Conservation (phyloP, 768 basidiomycete genomes). For the Grammothele lineata region DNA sequence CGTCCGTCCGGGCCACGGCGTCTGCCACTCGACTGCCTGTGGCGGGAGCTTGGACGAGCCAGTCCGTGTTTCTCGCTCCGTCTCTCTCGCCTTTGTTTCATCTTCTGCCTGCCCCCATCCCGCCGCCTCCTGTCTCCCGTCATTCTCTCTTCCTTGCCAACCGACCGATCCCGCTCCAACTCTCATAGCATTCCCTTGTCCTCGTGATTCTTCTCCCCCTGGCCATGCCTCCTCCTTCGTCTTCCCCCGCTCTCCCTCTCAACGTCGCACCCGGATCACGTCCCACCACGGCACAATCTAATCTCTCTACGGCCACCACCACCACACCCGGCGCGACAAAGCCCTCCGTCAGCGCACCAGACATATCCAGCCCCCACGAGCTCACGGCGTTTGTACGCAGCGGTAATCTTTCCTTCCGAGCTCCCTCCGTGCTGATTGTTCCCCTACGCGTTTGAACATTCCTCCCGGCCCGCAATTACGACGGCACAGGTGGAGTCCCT, state of each 20-base stretch:
- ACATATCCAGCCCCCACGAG: conserved; percentile 92
- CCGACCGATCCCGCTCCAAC: background rate
- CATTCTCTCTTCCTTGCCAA: too few species aligned
- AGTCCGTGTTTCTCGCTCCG: too few species aligned
- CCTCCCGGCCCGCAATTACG: background rate
- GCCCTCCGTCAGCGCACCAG: conserved; percentile 34
- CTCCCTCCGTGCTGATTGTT: conserved; percentile 1
- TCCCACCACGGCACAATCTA: conserved; percentile 30
- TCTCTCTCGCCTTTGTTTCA: too few species aligned
- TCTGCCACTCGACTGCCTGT: background rate
- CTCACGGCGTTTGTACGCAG: conserved; percentile 85
- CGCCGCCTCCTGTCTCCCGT: too few species aligned
- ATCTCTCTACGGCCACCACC: conserved; percentile 24
- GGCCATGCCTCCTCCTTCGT: conserved; percentile 11
- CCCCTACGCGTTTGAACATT: background rate
- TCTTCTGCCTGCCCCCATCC: too few species aligned
- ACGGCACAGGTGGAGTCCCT: conserved; percentile 85
- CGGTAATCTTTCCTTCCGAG: conserved; percentile 4
- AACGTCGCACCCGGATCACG: conserved; percentile 45
- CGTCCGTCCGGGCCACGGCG: too few species aligned
- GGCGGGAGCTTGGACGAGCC: background rate
- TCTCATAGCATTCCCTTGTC: background rate
- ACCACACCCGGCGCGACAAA: conserved; percentile 14
- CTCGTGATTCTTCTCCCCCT: background rate
- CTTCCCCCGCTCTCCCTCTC: conserved; percentile 58